Base-by-base conservation (phyloP, 306 rosid genomes). In the Cucumis melo region DNA sequence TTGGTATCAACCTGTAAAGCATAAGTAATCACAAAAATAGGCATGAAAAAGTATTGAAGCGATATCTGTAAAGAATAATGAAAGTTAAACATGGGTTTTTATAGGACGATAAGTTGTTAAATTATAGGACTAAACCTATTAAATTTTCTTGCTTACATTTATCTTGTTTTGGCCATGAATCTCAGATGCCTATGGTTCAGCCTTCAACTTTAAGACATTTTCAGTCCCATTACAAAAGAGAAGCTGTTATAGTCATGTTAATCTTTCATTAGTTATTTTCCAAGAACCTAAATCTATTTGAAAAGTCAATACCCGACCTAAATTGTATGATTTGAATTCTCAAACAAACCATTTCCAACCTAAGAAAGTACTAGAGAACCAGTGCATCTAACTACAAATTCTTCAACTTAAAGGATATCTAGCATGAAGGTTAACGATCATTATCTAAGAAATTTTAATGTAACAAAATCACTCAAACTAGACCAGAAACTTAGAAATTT, bases 1-100 rank as follows among this genome's bases (percentile, higher is more conserved):
- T 87, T 78, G 89, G 91, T 92, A 76, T 95, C 99, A 84, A 89
- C 98, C 83, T n/a, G n/a, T n/a, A n/a, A n/a, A n/a, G n/a, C n/a
- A n/a, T n/a, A n/a, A n/a, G n/a, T n/a, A n/a, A n/a, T n/a, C n/a
- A n/a, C n/a, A n/a, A n/a, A n/a, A n/a, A n/a, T n/a, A n/a, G n/a
- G n/a, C n/a, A n/a, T n/a, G n/a, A n/a, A n/a, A n/a, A n/a, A n/a
- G n/a, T n/a, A n/a, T n/a, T n/a, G n/a, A 94, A 72, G 19, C 98
- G 89, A 78, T 91, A 94, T 80, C 97, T 94, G 86, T 76, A n/a
- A n/a, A 74, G 4, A n/a, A 68, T 68, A 41, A 68, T 13, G 56
- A 6, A 68, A 46, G 53, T 12, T 46, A 13, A 67, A 34, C 13
- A 74, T n/a, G 2, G 10, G n/a, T 36, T 60, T 23, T 61, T 46